These are phyloP conservation scores for Trichoderma gamsii DNA, from an alignment of 495 filamentous ascomycete genomes.

Conservation along the genomic window DNA sequence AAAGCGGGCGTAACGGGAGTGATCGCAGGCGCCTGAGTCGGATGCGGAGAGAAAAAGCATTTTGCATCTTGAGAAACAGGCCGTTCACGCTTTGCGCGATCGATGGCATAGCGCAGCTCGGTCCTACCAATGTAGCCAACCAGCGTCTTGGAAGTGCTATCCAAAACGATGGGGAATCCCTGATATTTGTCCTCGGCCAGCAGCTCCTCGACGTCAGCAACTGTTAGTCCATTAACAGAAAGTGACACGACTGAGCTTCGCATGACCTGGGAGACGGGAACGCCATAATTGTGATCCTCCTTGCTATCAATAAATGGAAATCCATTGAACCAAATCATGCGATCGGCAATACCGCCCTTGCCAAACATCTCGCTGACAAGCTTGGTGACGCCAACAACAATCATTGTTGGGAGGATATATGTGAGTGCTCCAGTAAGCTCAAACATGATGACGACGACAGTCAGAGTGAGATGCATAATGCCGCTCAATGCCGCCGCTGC, in stretches of 20 bases:
- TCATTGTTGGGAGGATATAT: conserved; percentile 97
- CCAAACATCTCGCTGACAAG: conserved; percentile 86
- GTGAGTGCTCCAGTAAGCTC: conserved; percentile 91
- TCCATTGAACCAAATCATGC: conserved; percentile 99
- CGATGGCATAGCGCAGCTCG: conserved; percentile 87
- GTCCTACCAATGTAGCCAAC: conserved; percentile 94
- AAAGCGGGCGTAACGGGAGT: conserved; percentile 57
- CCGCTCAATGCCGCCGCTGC: conserved; percentile 93
- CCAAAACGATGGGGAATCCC: conserved; percentile 89
- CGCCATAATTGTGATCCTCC: conserved; percentile 95
- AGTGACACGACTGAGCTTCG: conserved; percentile 69
- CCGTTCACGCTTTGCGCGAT: conserved; percentile 72
- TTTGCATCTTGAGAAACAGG: conserved; percentile 55
- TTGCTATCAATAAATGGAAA: conserved; percentile 98
- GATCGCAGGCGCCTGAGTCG: conserved; percentile 28
- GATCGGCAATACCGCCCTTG: conserved; percentile 93
- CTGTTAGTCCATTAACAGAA: conserved; percentile 65
- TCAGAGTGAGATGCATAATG: conserved; percentile 96
- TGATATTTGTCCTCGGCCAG: conserved; percentile 81
- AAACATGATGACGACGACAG: conserved; percentile 97
- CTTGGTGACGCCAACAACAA: conserved; percentile 96
- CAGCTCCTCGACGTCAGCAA: conserved; percentile 67
- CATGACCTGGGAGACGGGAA: conserved; percentile 91
- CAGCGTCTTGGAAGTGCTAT: conserved; percentile 60
- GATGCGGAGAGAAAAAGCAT: conserved; percentile 71